Conservation (phyloP, 2,329 filamentous ascomycete genomes). For the Exophiala spinifera region DNA sequence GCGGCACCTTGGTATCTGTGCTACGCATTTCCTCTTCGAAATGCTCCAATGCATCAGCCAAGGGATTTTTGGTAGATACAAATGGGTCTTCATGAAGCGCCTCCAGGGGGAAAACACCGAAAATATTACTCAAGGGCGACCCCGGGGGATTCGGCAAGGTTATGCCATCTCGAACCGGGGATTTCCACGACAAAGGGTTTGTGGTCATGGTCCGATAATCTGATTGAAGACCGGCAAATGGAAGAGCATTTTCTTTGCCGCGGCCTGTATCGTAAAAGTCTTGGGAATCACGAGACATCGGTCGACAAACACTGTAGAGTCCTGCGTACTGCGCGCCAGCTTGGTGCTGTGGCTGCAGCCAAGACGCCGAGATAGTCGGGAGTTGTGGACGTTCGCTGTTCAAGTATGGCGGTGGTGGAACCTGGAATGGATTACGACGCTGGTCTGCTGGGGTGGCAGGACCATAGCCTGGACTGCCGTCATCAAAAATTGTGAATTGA, state of each 20-base stretch:
- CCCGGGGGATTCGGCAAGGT: constrained; percentile 7
- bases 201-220: constrained; percentile 2
- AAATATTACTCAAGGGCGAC: constrained; percentile 21
- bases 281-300: constrained; percentile 11
- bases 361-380: constrained; percentile 14
- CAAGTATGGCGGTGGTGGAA: constrained; percentile 8
- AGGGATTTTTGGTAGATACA: constrained; percentile 21
- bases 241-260: constrained; percentile 21
- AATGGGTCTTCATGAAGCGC: constrained; percentile 21
- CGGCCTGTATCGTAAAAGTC: constrained; percentile 13
- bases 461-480: constrained; percentile 29
- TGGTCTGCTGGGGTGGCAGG: constrained; percentile 1
- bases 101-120: constrained; percentile 15
- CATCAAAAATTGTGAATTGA: constrained; percentile 39
- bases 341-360: constrained; percentile 26
- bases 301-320: constrained; percentile 14
- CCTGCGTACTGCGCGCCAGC: constrained; percentile 16
- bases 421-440: constrained; percentile 13
- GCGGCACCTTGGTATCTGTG: neutral
- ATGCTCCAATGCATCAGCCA: constrained; percentile 18
- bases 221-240: constrained; percentile 1
- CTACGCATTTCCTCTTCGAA: constrained; percentile 12
- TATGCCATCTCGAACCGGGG: constrained; percentile 8
- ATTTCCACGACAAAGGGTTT: constrained; percentile 23
- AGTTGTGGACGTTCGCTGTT: constrained; percentile 11